A percentile compares a stretch with the other conserved stretches of the same genome.
Evolutionary conservation across 345 rosid genomes (phyloP).

Genomic region (Orychophragmus violaceus): DNA sequence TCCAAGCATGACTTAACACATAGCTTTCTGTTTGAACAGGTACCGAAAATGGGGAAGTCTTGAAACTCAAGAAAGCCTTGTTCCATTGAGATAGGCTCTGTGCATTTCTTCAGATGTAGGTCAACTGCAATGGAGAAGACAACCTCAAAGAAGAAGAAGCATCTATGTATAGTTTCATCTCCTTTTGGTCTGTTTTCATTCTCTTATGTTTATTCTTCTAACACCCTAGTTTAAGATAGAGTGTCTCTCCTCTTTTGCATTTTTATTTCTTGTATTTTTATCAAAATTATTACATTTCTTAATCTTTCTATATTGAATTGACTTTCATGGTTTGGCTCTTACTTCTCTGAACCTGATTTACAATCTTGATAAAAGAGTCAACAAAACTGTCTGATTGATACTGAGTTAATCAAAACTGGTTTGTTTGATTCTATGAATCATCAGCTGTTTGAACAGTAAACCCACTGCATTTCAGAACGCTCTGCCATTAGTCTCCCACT

Average conservation of each 20-base stretch:
- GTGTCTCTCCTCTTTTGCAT: conserved; percentile 10
- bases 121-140: conserved; percentile 13
- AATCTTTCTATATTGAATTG: conserved; percentile 10
- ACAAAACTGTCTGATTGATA: not conserved
- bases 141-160: conserved; percentile 27
- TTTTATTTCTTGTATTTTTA: conserved; percentile 8
- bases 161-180: conserved; percentile 25
- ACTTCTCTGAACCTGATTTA: not conserved
- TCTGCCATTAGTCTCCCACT: conserved; percentile 75
- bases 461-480: conserved; percentile 70
- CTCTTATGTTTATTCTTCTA: not conserved
- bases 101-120: conserved; percentile 26
- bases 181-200: conserved; percentile 7
- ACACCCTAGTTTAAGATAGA: conserved; percentile 22
- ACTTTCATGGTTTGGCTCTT: conserved; percentile 5
- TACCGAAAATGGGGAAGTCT: conserved; percentile 33
- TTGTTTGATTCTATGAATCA: too few species aligned
- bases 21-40: conserved; percentile 9
- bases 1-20: not conserved
- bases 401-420: too few species aligned
- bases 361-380: not conserved
- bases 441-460: conserved; percentile 39
- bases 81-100: conserved; percentile 12
- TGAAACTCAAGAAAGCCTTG: conserved; percentile 14
- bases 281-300: conserved; percentile 12